A percentile compares a stretch with the other conserved stretches of the same genome.
Evolutionary conservation across 805 yeast species (phyloP).

Genomic region (Candida bentonensis): DNA sequence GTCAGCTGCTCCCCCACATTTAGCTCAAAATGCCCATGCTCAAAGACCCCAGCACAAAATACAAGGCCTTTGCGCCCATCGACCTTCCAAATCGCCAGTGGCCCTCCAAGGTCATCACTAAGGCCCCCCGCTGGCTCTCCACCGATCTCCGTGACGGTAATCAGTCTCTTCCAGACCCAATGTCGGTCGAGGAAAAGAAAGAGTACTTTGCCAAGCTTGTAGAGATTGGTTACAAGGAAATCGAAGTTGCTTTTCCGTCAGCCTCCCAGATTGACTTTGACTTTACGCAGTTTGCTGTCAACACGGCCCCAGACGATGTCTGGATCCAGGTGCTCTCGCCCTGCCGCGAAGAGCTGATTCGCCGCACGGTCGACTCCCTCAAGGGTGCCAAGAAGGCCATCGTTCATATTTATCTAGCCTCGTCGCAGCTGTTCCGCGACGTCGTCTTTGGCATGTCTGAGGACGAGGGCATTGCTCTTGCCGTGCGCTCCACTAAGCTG

Average conservation of each 20-base stretch:
- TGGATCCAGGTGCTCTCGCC: constrained; percentile 64
- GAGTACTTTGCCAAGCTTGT: constrained; percentile 53
- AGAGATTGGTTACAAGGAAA: constrained; percentile 67
- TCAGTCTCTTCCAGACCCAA: constrained; percentile 76
- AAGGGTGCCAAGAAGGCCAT: constrained; percentile 66
- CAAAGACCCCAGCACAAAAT: constrained; percentile 49
- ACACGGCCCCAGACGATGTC: constrained; percentile 63
- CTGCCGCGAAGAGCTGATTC: constrained; percentile 60
- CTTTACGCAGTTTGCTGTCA: constrained; percentile 62
- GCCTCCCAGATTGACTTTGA: constrained; percentile 74
- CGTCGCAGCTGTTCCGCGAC: constrained; percentile 60
- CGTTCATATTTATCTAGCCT: constrained; percentile 62
- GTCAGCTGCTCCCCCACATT: not conserved
- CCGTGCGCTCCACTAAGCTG: constrained; percentile 46
- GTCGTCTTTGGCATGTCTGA: constrained; percentile 51
- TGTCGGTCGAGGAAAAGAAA: constrained; percentile 68
- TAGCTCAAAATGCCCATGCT: constrained; percentile 18
- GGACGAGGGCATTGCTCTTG: constrained; percentile 44
- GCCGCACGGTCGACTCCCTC: constrained; percentile 57
- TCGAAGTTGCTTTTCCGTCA: constrained; percentile 71
- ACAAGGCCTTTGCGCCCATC: constrained; percentile 40
- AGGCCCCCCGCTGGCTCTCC: constrained; percentile 71
- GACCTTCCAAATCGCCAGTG: constrained; percentile 52
- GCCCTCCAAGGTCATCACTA: constrained; percentile 46
- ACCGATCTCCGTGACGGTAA: constrained; percentile 78